phyloP scores from a whole-genome alignment of 2,329 filamentous ascomycete species.

The Colletotrichum shisoi region DNA sequence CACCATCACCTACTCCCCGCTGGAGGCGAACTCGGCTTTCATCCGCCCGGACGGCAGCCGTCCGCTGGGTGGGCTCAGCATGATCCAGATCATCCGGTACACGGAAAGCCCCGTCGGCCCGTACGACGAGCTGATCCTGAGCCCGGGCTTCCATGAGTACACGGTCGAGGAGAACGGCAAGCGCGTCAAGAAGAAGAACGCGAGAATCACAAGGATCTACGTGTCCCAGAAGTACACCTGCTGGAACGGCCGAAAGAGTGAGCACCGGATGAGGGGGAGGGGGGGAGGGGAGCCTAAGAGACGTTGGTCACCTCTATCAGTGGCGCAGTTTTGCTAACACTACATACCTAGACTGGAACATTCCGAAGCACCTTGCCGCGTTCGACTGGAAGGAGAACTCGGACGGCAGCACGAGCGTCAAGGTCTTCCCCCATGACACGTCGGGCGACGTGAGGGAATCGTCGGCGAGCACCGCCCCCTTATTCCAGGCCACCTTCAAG shows the following conservation, averaged over 20 bases:
- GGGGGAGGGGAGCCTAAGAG: not conserved
- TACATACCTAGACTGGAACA: slow-evolving; percentile 59
- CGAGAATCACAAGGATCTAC: slow-evolving; percentile 62
- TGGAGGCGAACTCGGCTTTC: slow-evolving; percentile 55
- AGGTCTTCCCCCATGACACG: slow-evolving; percentile 57
- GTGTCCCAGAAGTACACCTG: slow-evolving; percentile 61
- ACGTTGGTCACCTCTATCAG: too few relatives aligned
- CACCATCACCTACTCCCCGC: slow-evolving; percentile 54
- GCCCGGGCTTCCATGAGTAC: slow-evolving; percentile 58
- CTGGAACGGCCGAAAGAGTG: slow-evolving; percentile 62
- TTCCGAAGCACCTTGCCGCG: slow-evolving; percentile 62
- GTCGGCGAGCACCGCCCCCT: slow-evolving; percentile 48
- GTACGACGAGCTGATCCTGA: slow-evolving; percentile 62
- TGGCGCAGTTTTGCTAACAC: not conserved
- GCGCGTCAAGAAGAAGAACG: slow-evolving; percentile 48
- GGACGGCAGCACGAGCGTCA: slow-evolving; percentile 51
- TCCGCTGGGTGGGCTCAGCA: slow-evolving; percentile 56
- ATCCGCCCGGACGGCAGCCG: slow-evolving; percentile 48
- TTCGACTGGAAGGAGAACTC: slow-evolving; percentile 56
- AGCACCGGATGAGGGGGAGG: too few relatives aligned
- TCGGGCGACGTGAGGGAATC: slow-evolving; percentile 46
- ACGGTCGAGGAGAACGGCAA: slow-evolving; percentile 48
- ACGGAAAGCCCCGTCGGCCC: slow-evolving; percentile 59
- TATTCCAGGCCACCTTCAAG: slow-evolving; percentile 58
- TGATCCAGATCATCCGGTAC: slow-evolving; percentile 62